Conservation (phyloP, 331 rosid species). For the Dryas integrifolia region DNA sequence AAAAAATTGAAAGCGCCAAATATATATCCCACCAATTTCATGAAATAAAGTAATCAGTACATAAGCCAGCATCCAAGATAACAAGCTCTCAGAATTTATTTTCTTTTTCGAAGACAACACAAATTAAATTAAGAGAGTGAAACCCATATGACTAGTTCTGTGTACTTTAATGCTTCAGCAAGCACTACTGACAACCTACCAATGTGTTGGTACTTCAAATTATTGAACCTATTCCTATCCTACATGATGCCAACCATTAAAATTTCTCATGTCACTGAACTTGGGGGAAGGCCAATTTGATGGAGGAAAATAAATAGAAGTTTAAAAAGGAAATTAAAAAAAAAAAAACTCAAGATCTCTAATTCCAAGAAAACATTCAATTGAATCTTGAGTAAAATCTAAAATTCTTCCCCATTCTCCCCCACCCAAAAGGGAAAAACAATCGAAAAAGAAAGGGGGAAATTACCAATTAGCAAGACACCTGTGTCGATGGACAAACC, state of each 20-base stretch:
- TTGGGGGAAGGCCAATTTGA: slow-evolving; percentile 49
- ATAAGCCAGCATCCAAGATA: slow-evolving; percentile 35
- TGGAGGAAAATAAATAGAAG: slow-evolving; percentile 35
- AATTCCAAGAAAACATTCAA: slow-evolving; percentile 43
- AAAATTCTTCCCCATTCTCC: slow-evolving; percentile 44
- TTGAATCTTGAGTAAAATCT: slow-evolving; percentile 54
- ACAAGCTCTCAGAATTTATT: slow-evolving; percentile 47
- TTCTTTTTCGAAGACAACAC: slow-evolving; percentile 40
- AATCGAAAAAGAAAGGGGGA: slow-evolving; percentile 34
- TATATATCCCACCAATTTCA: slow-evolving; percentile 37
- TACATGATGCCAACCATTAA: slow-evolving; percentile 51
- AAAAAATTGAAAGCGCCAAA: slow-evolving; percentile 22
- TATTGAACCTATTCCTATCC: slow-evolving; percentile 68
- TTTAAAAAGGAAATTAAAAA: slow-evolving; percentile 23
- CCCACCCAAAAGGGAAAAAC: slow-evolving; percentile 38
- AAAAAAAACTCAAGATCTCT: slow-evolving; percentile 33
- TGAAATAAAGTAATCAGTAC: slow-evolving; percentile 42
- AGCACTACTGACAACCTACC: slow-evolving; percentile 44
- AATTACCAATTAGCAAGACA: slow-evolving; percentile 75
- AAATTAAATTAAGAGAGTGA: slow-evolving; percentile 36
- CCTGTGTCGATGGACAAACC: slow-evolving; percentile 41
- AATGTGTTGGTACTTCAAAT: slow-evolving; percentile 56
- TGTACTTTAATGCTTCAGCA: slow-evolving; percentile 44
- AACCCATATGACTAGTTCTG: slow-evolving; percentile 47
- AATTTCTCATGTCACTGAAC: slow-evolving; percentile 56